These are phyloP conservation scores for Blastobotrys chiropterorum DNA, from an alignment of 805 yeast genomes.

Conservation along the genomic window DNA sequence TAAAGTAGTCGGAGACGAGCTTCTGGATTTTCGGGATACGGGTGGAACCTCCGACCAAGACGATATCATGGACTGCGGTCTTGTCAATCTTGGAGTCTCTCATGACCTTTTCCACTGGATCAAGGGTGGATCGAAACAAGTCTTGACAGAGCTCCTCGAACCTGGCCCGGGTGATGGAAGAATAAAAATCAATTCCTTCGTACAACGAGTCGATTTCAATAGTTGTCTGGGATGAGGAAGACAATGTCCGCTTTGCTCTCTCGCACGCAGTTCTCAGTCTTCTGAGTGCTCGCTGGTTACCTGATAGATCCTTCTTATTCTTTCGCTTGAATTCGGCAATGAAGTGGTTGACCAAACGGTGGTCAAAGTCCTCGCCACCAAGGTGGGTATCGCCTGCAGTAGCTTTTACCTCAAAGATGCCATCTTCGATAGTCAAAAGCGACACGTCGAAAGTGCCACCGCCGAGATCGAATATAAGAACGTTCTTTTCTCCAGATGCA, in stretches of 20 bases:
- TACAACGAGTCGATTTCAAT: slow-evolving; percentile 88
- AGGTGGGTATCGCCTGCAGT: slow-evolving; percentile 88
- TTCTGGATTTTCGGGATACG: slow-evolving; percentile 97
- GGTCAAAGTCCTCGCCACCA: slow-evolving; percentile 99
- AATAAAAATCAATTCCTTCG: slow-evolving; percentile 95
- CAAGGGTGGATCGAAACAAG: slow-evolving; percentile 86
- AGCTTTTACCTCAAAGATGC: slow-evolving; percentile 94
- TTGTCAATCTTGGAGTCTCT: slow-evolving; percentile 87
- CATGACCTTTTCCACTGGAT: slow-evolving; percentile 92
- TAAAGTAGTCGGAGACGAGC: slow-evolving; percentile 91
- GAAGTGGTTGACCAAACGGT: slow-evolving; percentile 91
- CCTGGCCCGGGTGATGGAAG: slow-evolving; percentile 94
- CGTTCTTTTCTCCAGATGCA: slow-evolving; percentile 76
- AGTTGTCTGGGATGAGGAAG: slow-evolving; percentile 92
- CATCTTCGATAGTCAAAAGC: slow-evolving; percentile 85
- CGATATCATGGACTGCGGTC: slow-evolving; percentile 85
- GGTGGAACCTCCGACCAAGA: slow-evolving; percentile 95
- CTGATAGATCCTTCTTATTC: slow-evolving; percentile 88
- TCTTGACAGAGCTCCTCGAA: slow-evolving; percentile 95
- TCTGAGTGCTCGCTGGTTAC: slow-evolving; percentile 95
- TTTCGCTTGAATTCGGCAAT: slow-evolving; percentile 96
- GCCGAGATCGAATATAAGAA: slow-evolving; percentile 89
- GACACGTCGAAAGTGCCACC: too few relatives aligned
- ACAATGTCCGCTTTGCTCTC: slow-evolving; percentile 98
- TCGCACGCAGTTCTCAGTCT: slow-evolving; percentile 98